Conservation (phyloP, 805 yeast species). For the Suhomyces kilbournensis region DNA sequence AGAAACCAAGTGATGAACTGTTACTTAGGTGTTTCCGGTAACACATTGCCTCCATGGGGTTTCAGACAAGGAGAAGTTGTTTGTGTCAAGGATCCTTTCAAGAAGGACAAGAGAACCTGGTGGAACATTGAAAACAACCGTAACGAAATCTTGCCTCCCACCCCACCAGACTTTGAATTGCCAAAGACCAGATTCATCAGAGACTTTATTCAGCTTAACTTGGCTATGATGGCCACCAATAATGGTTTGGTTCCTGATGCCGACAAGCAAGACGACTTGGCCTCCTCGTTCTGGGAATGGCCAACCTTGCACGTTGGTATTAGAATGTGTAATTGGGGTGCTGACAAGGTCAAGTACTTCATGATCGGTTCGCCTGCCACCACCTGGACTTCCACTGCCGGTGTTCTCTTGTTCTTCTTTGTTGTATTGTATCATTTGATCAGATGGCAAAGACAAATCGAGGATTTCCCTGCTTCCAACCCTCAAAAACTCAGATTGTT, state of each 20-base stretch:
- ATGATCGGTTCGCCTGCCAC: conserved; percentile 68
- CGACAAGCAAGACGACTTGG: conserved; percentile 68
- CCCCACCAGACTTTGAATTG: conserved; percentile 58
- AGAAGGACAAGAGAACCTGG: conserved; percentile 81
- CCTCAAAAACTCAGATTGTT: conserved; percentile 47
- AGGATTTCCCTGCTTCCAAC: conserved; percentile 47
- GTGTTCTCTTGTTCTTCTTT: conserved; percentile 52
- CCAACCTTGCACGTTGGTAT: conserved; percentile 75
- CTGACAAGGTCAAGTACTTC: conserved; percentile 57
- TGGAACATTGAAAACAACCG: conserved; percentile 78
- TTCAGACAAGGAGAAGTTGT: conserved; percentile 96
- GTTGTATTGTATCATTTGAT: conserved; percentile 38
- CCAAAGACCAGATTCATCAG: conserved; percentile 77
- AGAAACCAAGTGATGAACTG: conserved; percentile 69
- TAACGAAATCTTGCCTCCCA: conserved; percentile 56
- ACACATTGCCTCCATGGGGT: conserved; percentile 91
- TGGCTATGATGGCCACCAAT: conserved; percentile 86
- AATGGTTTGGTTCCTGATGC: conserved; percentile 77
- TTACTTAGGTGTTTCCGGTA: conserved; percentile 82
- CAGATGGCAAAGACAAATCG: conserved; percentile 72
- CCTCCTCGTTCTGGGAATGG: conserved; percentile 86
- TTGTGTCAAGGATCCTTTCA: conserved; percentile 65
- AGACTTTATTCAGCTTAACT: conserved; percentile 70
- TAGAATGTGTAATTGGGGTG: conserved; percentile 72
- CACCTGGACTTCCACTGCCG: conserved; percentile 66